A percentile compares a stretch with the other conserved stretches of the same genome.
phyloP scores from a whole-genome alignment of 139 green algal genomes.

The Zygnema cylindricum region DNA sequence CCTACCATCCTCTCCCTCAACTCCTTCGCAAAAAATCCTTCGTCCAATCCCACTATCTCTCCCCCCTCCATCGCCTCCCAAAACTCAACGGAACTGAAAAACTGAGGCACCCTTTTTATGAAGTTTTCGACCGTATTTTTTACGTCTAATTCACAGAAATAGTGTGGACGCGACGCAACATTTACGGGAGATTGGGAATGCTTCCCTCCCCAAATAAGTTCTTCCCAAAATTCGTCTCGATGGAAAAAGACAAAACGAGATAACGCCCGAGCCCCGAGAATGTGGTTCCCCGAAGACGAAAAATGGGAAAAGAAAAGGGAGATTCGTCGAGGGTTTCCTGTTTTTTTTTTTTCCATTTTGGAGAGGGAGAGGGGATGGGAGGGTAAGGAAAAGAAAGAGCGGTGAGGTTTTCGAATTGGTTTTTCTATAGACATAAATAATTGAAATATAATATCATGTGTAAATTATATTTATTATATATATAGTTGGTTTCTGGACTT shows the following conservation, averaged over 20 bases:
- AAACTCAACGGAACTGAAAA: conserved; percentile 33
- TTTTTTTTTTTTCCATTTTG: too few species aligned
- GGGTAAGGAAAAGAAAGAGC: too few species aligned
- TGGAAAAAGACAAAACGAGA: conserved; percentile 69
- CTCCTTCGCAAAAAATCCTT: conserved; percentile 27
- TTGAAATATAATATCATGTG: too few species aligned
- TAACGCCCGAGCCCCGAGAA: conserved; percentile 69
- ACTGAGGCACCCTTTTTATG: conserved; percentile 3
- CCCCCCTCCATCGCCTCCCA: neutral
- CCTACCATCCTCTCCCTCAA: neutral
- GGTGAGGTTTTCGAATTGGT: too few species aligned
- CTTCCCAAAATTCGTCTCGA: conserved; percentile 65
- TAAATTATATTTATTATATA: too few species aligned
- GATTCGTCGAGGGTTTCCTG: conserved; percentile 4
- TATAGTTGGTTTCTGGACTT: too few species aligned
- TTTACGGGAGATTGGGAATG: conserved; percentile 77
- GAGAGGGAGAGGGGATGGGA: too few species aligned
- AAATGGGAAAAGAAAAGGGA: conserved; percentile 44
- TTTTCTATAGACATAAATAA: too few species aligned
- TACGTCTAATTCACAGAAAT: conserved; percentile 79
- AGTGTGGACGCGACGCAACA: conserved; percentile 77
- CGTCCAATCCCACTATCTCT: conserved; percentile 18
- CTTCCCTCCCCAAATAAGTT: conserved; percentile 75
- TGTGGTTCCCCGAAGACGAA: conserved; percentile 7
- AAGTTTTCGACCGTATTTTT: conserved; percentile 40